Percentiles rank a stretch among this genome's conserved stretches.
phyloP scores from a whole-genome alignment of 495 filamentous ascomycete genomes.

The Neurospora tetraspora region DNA sequence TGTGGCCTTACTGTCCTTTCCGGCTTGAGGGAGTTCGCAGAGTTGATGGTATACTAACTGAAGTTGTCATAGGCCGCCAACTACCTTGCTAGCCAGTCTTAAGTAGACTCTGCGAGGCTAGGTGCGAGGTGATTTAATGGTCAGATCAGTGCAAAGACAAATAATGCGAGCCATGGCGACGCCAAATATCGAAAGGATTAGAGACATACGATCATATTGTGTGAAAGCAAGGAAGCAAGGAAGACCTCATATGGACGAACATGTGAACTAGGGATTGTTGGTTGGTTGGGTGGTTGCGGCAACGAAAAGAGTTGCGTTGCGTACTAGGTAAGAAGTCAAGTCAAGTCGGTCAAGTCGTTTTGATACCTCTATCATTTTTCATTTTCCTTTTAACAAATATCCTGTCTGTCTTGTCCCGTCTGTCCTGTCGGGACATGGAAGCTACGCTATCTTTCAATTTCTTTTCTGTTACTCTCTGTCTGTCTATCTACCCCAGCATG shows the following conservation, averaged over 20 bases:
- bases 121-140: neutral
- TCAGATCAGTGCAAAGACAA: neutral
- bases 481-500: neutral
- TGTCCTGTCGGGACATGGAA: neutral
- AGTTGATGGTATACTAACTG: slow-evolving; percentile 19
- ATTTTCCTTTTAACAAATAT: neutral
- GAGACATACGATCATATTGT: neutral
- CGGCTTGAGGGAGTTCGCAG: neutral
- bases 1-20: neutral
- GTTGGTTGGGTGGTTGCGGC: neutral
- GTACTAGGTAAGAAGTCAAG: neutral
- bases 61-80: slow-evolving; percentile 32
- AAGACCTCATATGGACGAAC: neutral
- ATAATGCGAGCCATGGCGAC: neutral
- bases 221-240: neutral
- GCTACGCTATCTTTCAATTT: neutral
- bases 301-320: neutral
- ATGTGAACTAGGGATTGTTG: neutral
- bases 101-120: neutral
- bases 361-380: neutral
- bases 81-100: slow-evolving; percentile 37
- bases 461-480: neutral
- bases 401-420: neutral
- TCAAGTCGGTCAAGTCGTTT: neutral
- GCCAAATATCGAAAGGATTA: neutral